These are phyloP conservation scores for Teratosphaeria nubilosa DNA, from an alignment of 2,329 filamentous ascomycete genomes.

Conservation along the genomic window DNA sequence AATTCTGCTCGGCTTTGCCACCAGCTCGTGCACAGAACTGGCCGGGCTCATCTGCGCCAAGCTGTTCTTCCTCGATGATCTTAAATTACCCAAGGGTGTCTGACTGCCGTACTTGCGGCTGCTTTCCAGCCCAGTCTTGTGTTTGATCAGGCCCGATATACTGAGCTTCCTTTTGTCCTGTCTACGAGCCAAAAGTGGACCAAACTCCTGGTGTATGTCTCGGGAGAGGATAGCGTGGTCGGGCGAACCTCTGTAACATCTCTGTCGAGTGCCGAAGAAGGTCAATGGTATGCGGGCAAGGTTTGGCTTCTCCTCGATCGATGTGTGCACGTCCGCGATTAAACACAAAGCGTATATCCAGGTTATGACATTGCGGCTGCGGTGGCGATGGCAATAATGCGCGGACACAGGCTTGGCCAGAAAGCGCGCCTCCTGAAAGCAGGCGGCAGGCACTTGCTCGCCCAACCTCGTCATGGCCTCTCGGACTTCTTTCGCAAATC, in stretches of 20 bases:
- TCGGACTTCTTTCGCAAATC: constrained; percentile 28
- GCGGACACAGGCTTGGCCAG: constrained; percentile 29
- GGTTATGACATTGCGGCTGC: constrained; percentile 20
- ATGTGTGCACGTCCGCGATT: constrained; percentile 23
- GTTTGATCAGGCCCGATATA: not conserved
- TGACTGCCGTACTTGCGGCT: not conserved
- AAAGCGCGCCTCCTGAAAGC: constrained; percentile 34
- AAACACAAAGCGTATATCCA: constrained; percentile 36
- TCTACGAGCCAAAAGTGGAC: constrained; percentile 26
- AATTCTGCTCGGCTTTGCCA: constrained; percentile 16
- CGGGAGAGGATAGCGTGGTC: constrained; percentile 36
- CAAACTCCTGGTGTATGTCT: constrained; percentile 38
- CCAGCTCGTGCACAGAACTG: constrained; percentile 17
- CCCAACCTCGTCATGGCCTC: constrained; percentile 21
- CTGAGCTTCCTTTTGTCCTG: constrained; percentile 5
- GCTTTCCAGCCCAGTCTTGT: not conserved
- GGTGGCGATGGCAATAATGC: constrained; percentile 18
- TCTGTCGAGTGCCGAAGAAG: constrained; percentile 36
- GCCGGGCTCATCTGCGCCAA: constrained; percentile 5
- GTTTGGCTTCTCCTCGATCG: constrained; percentile 15
- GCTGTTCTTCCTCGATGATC: constrained; percentile 7
- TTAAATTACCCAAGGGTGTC: not conserved
- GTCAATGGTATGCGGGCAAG: constrained; percentile 31
- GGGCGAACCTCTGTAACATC: constrained; percentile 34
- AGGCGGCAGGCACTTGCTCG: constrained; percentile 28